phyloP scores from a whole-genome alignment of 768 basidiomycete species.

The Cyclocybe cylindracea region DNA sequence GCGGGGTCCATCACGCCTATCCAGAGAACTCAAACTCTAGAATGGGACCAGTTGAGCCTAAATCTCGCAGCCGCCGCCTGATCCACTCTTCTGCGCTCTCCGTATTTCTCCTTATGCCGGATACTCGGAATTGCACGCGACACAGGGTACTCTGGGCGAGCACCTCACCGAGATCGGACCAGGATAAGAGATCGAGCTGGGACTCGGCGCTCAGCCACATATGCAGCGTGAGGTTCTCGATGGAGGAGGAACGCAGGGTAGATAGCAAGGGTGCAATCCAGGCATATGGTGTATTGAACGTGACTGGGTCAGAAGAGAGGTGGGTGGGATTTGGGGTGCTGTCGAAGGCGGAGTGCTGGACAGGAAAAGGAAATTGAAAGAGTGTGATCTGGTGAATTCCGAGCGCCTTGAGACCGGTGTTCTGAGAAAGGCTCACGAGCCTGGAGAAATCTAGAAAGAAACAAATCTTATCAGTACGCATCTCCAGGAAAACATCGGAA shows the following conservation, averaged over 20 bases:
- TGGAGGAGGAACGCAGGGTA: constrained; percentile 17
- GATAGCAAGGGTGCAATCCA: constrained; percentile 31
- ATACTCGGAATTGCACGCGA: constrained; percentile 25
- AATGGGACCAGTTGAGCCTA: not conserved
- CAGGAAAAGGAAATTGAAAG: constrained; percentile 28
- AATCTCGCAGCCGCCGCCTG: constrained; percentile 16
- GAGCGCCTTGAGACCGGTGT: constrained; percentile 25
- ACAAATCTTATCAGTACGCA: not conserved
- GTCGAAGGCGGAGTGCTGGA: constrained; percentile 2
- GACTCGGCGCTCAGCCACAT: constrained; percentile 35
- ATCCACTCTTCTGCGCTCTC: constrained; percentile 28
- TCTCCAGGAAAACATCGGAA: not conserved
- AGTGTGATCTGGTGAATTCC: constrained; percentile 31
- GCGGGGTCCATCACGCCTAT: not conserved
- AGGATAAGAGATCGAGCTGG: constrained; percentile 33
- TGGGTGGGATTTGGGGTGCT: too few species aligned
- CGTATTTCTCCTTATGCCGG: constrained; percentile 29
- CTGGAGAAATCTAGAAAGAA: constrained; percentile 14
- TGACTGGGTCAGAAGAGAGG: too few species aligned
- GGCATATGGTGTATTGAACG: constrained; percentile 17
- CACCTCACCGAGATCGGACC: constrained; percentile 23
- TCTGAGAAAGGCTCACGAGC: constrained; percentile 24
- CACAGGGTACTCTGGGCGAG: constrained; percentile 18
- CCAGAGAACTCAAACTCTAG: constrained; percentile 11
- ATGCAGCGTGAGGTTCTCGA: constrained; percentile 24